phyloP scores from a whole-genome alignment of 106 monocot species.

The Allium sativum region DNA sequence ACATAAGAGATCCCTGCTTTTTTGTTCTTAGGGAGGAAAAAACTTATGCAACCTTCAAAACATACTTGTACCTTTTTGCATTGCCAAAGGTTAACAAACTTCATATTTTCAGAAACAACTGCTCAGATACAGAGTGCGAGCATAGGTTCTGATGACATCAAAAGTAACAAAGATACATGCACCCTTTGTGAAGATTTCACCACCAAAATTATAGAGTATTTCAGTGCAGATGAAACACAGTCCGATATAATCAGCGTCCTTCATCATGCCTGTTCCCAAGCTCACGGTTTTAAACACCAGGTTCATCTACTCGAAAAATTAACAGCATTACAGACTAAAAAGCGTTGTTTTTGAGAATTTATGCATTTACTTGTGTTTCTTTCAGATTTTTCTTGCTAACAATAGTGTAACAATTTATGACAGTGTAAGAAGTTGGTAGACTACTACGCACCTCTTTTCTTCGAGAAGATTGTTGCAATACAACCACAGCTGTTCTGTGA shows the following conservation, averaged over 20 bases:
- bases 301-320: slow-evolving; percentile 6
- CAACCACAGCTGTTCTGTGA: slow-evolving; percentile 40
- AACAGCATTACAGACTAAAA: too few species aligned
- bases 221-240: slow-evolving; percentile 47
- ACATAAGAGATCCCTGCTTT: neutral
- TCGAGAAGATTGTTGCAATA: slow-evolving; percentile 26
- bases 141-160: slow-evolving; percentile 7
- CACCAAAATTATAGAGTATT: slow-evolving; percentile 30
- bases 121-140: slow-evolving; percentile 5
- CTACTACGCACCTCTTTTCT: slow-evolving; percentile 45
- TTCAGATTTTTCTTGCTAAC: too few species aligned
- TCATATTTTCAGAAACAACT: slow-evolving; percentile 3
- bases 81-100: neutral
- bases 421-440: slow-evolving; percentile 51
- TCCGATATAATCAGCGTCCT: slow-evolving; percentile 37
- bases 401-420: neutral
- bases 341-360: too few species aligned
- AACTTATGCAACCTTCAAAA: neutral
- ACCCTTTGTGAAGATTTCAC: slow-evolving; percentile 49
- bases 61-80: neutral
- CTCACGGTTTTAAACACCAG: slow-evolving; percentile 37
- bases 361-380: too few species aligned
- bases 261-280: slow-evolving; percentile 38
- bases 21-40: neutral
- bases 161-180: slow-evolving; percentile 33